Percentiles rank a stretch among this genome's conserved stretches.
phyloP scores from a whole-genome alignment of 2,329 filamentous ascomycete genomes.

The Gaeumannomyces tritici region DNA sequence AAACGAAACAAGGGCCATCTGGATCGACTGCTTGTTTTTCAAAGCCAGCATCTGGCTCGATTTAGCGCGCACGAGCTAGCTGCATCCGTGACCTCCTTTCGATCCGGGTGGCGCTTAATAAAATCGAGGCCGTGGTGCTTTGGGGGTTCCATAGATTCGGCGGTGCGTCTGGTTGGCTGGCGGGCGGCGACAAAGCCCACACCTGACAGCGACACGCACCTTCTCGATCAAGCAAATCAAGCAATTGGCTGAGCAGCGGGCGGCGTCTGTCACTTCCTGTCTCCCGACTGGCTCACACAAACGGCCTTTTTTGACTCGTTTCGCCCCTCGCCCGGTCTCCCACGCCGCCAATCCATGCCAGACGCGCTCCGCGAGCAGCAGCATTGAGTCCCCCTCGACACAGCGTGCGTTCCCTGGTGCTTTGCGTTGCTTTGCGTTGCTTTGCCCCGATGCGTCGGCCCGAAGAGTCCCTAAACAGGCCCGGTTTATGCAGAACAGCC shows the following conservation, averaged over 20 bases:
- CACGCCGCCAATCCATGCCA: not conserved
- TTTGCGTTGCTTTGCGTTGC: not conserved
- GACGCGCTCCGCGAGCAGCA: not conserved
- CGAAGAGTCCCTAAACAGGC: slow-evolving; percentile 3
- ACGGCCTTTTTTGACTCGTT: not conserved
- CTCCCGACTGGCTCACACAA: not conserved
- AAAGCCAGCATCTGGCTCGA: not conserved
- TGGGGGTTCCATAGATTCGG: not conserved
- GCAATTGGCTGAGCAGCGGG: not conserved
- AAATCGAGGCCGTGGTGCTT: not conserved
- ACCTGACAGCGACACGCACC: not conserved
- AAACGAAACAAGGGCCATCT: not conserved
- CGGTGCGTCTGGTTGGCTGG: not conserved
- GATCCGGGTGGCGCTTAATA: not conserved
- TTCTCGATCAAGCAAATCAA: not conserved
- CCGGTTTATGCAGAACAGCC: slow-evolving; percentile 3
- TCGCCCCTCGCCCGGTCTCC: not conserved
- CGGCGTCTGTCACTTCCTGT: not conserved
- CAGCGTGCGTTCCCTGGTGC: not conserved
- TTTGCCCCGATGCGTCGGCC: not conserved
- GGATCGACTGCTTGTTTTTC: not conserved
- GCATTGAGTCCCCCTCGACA: not conserved
- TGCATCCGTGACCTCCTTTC: not conserved
- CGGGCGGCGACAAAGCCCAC: not conserved
- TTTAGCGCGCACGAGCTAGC: not conserved